Evolutionary conservation across 2,329 filamentous ascomycete genomes (phyloP), one percentile per base, ranked within the genome.

Genomic region (Cercospora sesami): DNA sequence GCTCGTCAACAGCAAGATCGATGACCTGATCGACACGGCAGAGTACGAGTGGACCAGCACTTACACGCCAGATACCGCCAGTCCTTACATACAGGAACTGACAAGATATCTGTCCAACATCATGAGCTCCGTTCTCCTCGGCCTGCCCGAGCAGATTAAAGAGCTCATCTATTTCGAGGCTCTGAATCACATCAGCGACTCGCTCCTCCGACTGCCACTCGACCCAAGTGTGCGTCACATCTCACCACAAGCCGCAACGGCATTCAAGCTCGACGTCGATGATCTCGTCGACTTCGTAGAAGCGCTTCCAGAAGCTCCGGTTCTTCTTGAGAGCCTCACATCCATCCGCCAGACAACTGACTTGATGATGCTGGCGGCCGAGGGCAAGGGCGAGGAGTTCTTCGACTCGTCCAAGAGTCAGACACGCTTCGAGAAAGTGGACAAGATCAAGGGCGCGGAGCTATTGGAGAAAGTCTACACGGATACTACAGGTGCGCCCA

Each of bases 131-230:
- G 97, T 96, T 0, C 85, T 99, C 5, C 86, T 99, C 2, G 94
- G 94, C 1, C 83, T 99, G n/a, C 95, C 96, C 0, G 89, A 93
- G 31, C 92, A 96, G 75, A 97, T 99, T 80, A 98, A 98, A 78
- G 93, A 97, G 78, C 88, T 97, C 65, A 97, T 99, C 74, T 98
- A 99, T 81, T 97, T 97, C 77, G 95, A 98, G 78, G 95, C 95
- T 0, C 86, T 99, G 39, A 93, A 90, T 65, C 95, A 99, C 79
- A 93, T 95, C 1, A 90, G 92, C 3, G 91, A 91, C 69, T 73
- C 73, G 30, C 75, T 79, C 30, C 72, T 76, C 45, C n/a, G 67
- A 26, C 86, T 96, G 9, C 92, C 93, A 0, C 85, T 97, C 45
- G 90, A 93, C 10, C 82, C 89, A 0, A 87, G 90, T 33, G 93